phyloP scores from a whole-genome alignment of 495 filamentous ascomycete genomes.

The Podospora anserina region DNA sequence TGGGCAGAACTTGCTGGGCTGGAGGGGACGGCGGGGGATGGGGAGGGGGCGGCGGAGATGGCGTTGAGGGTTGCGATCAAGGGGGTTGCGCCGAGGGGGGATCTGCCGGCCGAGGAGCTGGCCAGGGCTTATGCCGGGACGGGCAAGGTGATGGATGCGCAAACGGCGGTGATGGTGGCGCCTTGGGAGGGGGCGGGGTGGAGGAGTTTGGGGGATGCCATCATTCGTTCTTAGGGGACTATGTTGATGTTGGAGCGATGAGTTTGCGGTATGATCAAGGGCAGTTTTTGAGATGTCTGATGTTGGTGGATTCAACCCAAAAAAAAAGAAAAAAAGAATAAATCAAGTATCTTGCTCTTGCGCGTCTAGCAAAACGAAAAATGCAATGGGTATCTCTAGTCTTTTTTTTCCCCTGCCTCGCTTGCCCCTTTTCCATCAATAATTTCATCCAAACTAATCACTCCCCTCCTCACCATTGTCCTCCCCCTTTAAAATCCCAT shows the following conservation, averaged over 20 bases:
- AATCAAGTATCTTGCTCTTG: neutral
- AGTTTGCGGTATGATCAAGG: neutral
- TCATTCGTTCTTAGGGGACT: constrained; percentile 22
- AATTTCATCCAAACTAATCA: neutral
- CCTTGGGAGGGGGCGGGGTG: constrained; percentile 73
- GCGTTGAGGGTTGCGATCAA: constrained; percentile 73
- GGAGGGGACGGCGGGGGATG: constrained; percentile 53
- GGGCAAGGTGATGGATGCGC: constrained; percentile 65
- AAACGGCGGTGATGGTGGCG: constrained; percentile 73
- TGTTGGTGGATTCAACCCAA: neutral
- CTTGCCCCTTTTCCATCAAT: neutral
- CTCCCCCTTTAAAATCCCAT: constrained; percentile 21
- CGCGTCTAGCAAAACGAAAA: neutral
- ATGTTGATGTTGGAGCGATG: neutral
- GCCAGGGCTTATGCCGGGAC: constrained; percentile 75
- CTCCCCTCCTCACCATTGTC: neutral
- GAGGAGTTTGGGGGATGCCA: constrained; percentile 42
- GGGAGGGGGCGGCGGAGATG: constrained; percentile 67
- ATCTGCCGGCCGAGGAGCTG: constrained; percentile 64
- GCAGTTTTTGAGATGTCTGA: neutral
- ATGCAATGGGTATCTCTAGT: neutral
- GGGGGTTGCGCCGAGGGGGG: constrained; percentile 65
- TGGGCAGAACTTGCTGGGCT: constrained; percentile 67
- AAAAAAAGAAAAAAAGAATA: neutral
- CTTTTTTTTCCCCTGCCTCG: neutral